These are phyloP conservation scores for Camellia sinensis DNA, from an alignment of 148 eudicot species.

Conservation along the genomic window DNA sequence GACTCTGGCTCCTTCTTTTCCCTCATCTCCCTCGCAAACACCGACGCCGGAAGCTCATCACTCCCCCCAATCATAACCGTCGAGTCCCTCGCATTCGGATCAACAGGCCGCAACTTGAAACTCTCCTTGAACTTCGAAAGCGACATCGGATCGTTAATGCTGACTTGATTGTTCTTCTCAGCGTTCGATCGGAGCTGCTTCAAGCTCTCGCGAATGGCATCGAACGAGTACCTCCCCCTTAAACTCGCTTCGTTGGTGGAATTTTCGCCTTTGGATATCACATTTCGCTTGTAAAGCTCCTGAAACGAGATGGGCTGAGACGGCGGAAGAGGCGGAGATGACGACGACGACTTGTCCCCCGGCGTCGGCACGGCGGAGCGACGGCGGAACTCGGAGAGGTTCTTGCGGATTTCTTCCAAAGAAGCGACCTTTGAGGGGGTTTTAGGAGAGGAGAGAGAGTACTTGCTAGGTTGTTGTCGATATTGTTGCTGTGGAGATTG, in stretches of 20 bases:
- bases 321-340: neutral
- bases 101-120: slow-evolving; percentile 17
- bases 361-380: slow-evolving; percentile 30
- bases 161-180: neutral
- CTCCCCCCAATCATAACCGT: slow-evolving; percentile 31
- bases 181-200: neutral
- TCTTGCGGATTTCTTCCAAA: slow-evolving; percentile 39
- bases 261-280: neutral
- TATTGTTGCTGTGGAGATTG: slow-evolving; percentile 25
- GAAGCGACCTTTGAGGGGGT: neutral
- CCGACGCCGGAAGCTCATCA: slow-evolving; percentile 16
- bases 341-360: neutral
- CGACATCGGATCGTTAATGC: slow-evolving; percentile 5
- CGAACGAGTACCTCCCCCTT: neutral
- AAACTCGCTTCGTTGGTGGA: neutral
- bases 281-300: slow-evolving; percentile 33
- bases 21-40: slow-evolving; percentile 33
- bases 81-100: neutral
- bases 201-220: slow-evolving; percentile 34
- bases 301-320: slow-evolving; percentile 18
- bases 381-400: slow-evolving; percentile 42
- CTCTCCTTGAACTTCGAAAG: slow-evolving; percentile 21
- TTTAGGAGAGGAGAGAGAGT: slow-evolving; percentile 5
- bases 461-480: neutral
- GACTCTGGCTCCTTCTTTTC: slow-evolving; percentile 18